These are phyloP conservation scores for Paramecium pentaurelia DNA, from an alignment of 73 alveolate genomes.

Conservation along the genomic window DNA sequence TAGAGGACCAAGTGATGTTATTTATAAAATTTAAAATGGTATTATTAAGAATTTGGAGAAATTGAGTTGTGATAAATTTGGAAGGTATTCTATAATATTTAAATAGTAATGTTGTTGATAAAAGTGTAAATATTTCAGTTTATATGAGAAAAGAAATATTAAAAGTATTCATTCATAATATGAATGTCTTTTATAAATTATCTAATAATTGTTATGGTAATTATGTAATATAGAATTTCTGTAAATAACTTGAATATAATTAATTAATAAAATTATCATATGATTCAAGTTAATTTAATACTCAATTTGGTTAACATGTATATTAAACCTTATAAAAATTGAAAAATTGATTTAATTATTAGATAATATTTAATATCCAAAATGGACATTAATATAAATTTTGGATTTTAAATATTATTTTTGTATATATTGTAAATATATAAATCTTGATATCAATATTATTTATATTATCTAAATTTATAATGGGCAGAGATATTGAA, in stretches of 20 bases:
- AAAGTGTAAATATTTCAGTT: background rate
- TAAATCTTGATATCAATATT: background rate
- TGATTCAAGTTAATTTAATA: background rate
- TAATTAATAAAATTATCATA: background rate
- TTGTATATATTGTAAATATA: slow-evolving; percentile 8
- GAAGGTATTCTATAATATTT: background rate
- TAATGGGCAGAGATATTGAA: background rate
- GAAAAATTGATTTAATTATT: background rate
- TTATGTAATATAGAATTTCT: background rate
- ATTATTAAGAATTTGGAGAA: background rate
- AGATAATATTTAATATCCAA: background rate
- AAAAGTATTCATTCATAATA: background rate
- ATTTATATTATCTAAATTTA: background rate
- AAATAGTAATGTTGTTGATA: background rate
- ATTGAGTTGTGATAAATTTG: background rate
- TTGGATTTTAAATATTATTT: background rate
- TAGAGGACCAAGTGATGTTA: background rate
- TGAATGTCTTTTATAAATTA: background rate
- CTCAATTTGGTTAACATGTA: background rate
- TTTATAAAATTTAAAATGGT: background rate
- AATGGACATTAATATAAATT: background rate
- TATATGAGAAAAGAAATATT: background rate
- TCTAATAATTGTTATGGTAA: slow-evolving; percentile 19
- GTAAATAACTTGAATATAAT: background rate
- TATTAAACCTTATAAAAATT: background rate